Percentiles rank a stretch among this genome's conserved stretches.
These are phyloP conservation scores for Pisolithus orientalis DNA, from an alignment of 768 basidiomycete species.

Conservation along the genomic window DNA sequence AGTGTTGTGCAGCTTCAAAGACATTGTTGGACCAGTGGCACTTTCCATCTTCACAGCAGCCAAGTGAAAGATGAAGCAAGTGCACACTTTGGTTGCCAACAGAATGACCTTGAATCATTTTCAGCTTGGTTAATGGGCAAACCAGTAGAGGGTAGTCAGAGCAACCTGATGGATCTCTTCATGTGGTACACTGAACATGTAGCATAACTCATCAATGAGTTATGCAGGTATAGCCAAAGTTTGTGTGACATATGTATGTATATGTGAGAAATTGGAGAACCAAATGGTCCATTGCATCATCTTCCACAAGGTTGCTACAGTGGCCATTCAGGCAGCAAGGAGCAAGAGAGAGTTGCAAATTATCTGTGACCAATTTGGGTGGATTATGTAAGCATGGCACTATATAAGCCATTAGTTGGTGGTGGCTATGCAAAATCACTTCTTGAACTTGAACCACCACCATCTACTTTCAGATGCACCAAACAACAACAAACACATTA, in stretches of 20 bases:
- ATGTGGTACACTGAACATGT: slow-evolving; percentile 3
- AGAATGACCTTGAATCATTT: neutral
- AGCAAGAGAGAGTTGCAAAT: too few relatives aligned
- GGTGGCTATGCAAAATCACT: too few relatives aligned
- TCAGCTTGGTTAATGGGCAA: slow-evolving; percentile 1
- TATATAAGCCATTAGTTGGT: too few relatives aligned
- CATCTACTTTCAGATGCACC: too few relatives aligned
- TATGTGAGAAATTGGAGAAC: too few relatives aligned
- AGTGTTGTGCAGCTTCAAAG: neutral
- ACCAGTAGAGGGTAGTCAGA: neutral
- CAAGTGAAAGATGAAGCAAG: neutral
- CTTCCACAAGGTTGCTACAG: too few relatives aligned
- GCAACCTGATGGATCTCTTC: slow-evolving; percentile 5
- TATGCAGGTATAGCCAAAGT: neutral
- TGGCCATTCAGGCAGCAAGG: too few relatives aligned
- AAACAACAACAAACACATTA: too few relatives aligned
- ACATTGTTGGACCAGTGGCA: neutral
- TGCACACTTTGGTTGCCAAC: neutral
- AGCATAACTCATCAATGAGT: neutral
- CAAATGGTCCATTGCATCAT: too few relatives aligned
- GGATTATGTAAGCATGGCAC: too few relatives aligned
- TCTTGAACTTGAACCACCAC: too few relatives aligned
- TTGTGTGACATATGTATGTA: neutral
- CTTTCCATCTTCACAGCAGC: neutral
- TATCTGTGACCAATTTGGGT: too few relatives aligned